Conservation (phyloP, 371 early-diverging fungal species). For the Syncephalastrum sp. region DNA sequence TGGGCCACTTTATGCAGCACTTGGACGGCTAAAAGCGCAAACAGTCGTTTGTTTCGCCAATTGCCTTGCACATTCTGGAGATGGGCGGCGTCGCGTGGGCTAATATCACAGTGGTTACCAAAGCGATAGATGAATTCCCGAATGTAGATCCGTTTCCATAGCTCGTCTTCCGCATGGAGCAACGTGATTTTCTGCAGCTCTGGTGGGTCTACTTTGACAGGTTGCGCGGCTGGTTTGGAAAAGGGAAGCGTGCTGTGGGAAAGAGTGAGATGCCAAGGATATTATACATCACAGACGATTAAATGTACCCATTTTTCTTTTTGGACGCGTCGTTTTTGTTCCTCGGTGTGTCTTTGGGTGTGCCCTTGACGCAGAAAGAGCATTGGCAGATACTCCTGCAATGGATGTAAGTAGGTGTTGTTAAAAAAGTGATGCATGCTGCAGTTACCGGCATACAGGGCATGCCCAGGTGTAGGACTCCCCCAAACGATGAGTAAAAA, state of each 20-base stretch:
- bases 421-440: too few species aligned
- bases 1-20: not conserved
- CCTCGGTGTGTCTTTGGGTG: too few species aligned
- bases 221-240: constrained; percentile 1
- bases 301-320: too few species aligned
- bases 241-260: not conserved
- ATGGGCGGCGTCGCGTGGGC: constrained; percentile 15
- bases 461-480: too few species aligned
- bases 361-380: too few species aligned
- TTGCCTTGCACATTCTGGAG: constrained; percentile 45
- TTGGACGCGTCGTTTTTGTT: too few species aligned
- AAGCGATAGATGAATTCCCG: constrained; percentile 47
- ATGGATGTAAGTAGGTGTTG: too few species aligned
- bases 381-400: too few species aligned
- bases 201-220: constrained; percentile 21
- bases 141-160: constrained; percentile 45
- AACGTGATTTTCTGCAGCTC: constrained; percentile 20
- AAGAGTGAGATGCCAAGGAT: too few species aligned
- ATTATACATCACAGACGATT: too few species aligned
- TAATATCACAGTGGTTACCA: constrained; percentile 31
- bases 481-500: too few species aligned
- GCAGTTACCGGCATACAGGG: too few species aligned
- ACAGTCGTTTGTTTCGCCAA: constrained; percentile 36
- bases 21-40: constrained; percentile 6
- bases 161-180: constrained; percentile 32